Base-by-base conservation (phyloP, 192 early-diverging fungal genomes). In the Coemansia sp. region DNA sequence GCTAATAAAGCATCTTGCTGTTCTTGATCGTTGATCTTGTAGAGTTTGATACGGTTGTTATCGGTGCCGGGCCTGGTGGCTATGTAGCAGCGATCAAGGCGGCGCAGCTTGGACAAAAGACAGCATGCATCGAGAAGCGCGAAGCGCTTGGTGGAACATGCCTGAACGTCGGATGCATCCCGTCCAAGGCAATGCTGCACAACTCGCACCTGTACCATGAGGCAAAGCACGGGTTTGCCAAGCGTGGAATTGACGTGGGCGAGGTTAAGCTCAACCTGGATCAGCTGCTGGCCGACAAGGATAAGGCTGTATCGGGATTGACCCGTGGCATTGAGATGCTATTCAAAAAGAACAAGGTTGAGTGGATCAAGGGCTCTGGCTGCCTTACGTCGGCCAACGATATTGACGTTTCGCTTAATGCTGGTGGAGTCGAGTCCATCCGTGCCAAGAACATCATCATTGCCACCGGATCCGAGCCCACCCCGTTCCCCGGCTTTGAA, bases 51-150 rank as follows among this genome's bases (percentile, higher is more conserved):
- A 85, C 91, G 21, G 86, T 92, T 55, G 90, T 94, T 64, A 92
- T 94, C 61, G 97, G 97, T 71, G 95, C 91, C 73, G 97, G 97
- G 12, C 96, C 97, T 43, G 97, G 97, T 64, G 96, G 97, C 62
- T 99, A 99, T 74, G 94, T 95, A 66, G 95, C 95, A 60, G 97
- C 97, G 49, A 97, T 99, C 84, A 97, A 97, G 88, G 94, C 94
- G 72, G 91, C 97, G 46, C 97, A 99, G 81, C 87, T 96, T 29
- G 97, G 97, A 31, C 87, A 96, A 45, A 99, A 98, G 93, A 93
- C 93, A 28, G 97, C 94, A 23, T 96, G 94, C 75, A 87, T 99
- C 59, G 97, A 99, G 86, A 94, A 91, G 80, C 94, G 96, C 64
- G 95, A 95, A 26, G 64, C 92, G 28, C 87, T 99, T 18, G 97